These are phyloP conservation scores for Sporothrix phasma DNA, from an alignment of 2,329 filamentous ascomycete species.

Conservation along the genomic window DNA sequence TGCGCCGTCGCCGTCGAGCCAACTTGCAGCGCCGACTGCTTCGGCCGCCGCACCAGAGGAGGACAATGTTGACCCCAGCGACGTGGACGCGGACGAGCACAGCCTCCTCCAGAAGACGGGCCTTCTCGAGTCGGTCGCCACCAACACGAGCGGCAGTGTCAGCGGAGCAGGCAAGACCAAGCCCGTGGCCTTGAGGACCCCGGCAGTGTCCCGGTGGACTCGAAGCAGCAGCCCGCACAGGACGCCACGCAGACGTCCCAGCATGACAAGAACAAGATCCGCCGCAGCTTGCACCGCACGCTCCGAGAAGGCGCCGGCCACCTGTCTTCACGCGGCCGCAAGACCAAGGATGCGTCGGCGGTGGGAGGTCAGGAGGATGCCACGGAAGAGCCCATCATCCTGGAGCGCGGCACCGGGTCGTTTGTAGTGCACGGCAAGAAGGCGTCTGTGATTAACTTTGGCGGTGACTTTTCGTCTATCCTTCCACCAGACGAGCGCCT, in stretches of 20 bases:
- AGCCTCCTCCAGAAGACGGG: constrained; percentile 59
- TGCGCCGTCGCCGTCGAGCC: neutral
- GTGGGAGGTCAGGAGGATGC: constrained; percentile 2
- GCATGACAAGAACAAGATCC: constrained; percentile 55
- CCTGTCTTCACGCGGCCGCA: constrained; percentile 60
- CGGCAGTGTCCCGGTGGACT: neutral
- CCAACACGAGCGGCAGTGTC: neutral
- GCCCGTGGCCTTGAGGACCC: neutral
- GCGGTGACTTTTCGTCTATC: constrained; percentile 70
- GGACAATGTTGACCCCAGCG: constrained; percentile 23
- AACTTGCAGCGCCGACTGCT: neutral
- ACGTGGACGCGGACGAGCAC: constrained; percentile 57
- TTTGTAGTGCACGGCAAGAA: constrained; percentile 98
- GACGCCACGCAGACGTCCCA: constrained; percentile 19
- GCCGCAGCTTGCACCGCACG: constrained; percentile 81
- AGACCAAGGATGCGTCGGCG: constrained; percentile 51
- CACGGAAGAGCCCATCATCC: constrained; percentile 48
- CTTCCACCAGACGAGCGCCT: constrained; percentile 63
- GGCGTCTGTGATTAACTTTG: constrained; percentile 93
- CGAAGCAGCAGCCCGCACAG: neutral
- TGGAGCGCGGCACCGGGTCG: constrained; percentile 71
- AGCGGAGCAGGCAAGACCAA: constrained; percentile 7
- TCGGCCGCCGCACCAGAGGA: constrained; percentile 15
- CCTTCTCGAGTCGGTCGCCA: constrained; percentile 39
- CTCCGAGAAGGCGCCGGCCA: constrained; percentile 68